Conservation (phyloP, 352 stramenopile species). For the Phytophthora nicotianae region DNA sequence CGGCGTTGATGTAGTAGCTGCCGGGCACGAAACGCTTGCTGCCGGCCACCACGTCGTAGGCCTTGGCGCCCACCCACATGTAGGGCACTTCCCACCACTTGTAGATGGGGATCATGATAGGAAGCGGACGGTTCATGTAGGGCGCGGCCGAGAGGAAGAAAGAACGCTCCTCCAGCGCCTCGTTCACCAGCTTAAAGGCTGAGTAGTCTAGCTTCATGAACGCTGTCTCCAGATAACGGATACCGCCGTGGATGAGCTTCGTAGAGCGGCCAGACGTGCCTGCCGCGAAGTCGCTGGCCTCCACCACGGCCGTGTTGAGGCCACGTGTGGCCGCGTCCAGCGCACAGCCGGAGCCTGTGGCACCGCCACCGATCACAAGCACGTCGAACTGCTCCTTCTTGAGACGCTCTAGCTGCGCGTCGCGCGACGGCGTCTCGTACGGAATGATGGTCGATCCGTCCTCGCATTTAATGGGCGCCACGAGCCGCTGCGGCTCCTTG, state of each 20-base stretch:
- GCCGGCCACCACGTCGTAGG: constrained; percentile 93
- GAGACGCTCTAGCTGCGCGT: constrained; percentile 76
- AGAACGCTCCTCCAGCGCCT: constrained; percentile 92
- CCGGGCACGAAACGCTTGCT: constrained; percentile 88
- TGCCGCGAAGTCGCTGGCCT: constrained; percentile 92
- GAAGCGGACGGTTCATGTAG: constrained; percentile 94
- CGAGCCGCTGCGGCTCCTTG: constrained; percentile 71
- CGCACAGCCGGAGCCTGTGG: constrained; percentile 91
- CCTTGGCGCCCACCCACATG: constrained; percentile 93
- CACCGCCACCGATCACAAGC: constrained; percentile 93
- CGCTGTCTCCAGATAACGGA: constrained; percentile 95
- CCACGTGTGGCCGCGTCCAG: constrained; percentile 92
- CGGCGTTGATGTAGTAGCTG: constrained; percentile 91
- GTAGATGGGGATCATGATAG: constrained; percentile 97
- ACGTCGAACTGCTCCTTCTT: constrained; percentile 93
- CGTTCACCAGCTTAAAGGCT: constrained; percentile 91
- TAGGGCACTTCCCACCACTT: constrained; percentile 96
- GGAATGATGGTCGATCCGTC: constrained; percentile 85
- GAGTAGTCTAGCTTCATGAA: constrained; percentile 93
- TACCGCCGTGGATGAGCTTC: constrained; percentile 96
- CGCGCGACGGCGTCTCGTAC: constrained; percentile 80
- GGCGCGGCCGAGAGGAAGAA: constrained; percentile 93
- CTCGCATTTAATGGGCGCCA: constrained; percentile 82
- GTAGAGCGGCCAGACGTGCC: constrained; percentile 94
- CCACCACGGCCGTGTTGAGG: constrained; percentile 93